phyloP scores from a whole-genome alignment of 768 basidiomycete genomes.

The Suillus placidus region DNA sequence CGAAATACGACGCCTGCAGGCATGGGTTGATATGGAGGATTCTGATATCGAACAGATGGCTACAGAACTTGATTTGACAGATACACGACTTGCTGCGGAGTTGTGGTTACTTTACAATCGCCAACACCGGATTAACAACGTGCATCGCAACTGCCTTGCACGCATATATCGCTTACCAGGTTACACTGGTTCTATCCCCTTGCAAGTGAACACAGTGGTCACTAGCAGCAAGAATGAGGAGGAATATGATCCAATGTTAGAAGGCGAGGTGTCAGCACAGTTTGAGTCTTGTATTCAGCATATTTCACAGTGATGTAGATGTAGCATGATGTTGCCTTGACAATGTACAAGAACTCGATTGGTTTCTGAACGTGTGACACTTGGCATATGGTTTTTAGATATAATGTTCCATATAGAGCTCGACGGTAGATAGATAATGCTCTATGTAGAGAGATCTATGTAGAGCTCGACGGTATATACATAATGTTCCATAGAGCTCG shows the following conservation, averaged over 20 bases:
- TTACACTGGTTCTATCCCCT: conserved; percentile 2
- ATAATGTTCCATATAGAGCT: too few relatives aligned
- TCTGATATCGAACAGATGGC: background rate
- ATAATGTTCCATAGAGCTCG: too few relatives aligned
- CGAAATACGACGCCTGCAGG: conserved; percentile 24
- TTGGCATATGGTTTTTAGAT: too few relatives aligned
- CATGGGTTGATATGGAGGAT: conserved; percentile 25
- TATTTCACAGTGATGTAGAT: background rate
- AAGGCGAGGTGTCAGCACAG: background rate
- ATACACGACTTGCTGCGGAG: conserved; percentile 7
- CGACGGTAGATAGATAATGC: too few relatives aligned
- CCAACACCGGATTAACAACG: background rate
- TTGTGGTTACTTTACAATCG: background rate
- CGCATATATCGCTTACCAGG: background rate
- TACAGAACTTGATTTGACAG: background rate
- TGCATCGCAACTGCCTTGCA: background rate
- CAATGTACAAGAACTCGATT: background rate
- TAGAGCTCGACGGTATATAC: background rate
- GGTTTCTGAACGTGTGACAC: background rate
- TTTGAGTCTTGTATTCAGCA: background rate
- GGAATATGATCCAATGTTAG: background rate
- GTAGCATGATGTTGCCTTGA: background rate
- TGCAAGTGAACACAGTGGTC: background rate
- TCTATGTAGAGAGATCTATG: too few relatives aligned
- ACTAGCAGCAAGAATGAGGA: background rate